phyloP scores from a whole-genome alignment of 768 basidiomycete species.

The Aureoboletus auriporus region DNA sequence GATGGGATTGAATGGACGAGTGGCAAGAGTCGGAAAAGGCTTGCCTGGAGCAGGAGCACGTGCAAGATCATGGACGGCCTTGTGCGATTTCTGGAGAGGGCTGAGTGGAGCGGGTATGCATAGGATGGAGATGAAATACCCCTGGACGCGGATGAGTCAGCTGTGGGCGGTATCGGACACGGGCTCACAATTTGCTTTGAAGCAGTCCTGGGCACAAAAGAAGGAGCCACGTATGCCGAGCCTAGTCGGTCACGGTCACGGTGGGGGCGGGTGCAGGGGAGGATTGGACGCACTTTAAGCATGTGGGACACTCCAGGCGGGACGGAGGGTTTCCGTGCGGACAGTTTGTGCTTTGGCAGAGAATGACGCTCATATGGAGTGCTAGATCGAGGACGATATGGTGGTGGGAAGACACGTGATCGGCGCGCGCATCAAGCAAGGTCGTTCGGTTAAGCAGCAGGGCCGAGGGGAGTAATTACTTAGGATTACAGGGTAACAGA shows the following conservation, averaged over 20 bases:
- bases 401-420: conserved; percentile 16
- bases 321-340: conserved; percentile 83
- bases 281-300: conserved; percentile 66
- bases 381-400: background rate
- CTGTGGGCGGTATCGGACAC: background rate
- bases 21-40: background rate
- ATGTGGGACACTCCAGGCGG: conserved; percentile 88
- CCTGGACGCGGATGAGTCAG: conserved; percentile 14
- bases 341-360: conserved; percentile 69
- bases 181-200: conserved; percentile 87
- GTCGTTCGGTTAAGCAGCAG: conserved; percentile 4
- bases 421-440: conserved; percentile 25
- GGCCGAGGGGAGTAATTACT: conserved; percentile 14
- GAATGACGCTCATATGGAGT: conserved; percentile 36
- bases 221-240: conserved; percentile 80
- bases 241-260: conserved; percentile 49
- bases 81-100: conserved; percentile 69
- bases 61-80: conserved; percentile 66
- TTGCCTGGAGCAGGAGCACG: conserved; percentile 23
- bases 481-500: conserved; percentile 9
- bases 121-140: conserved; percentile 13
- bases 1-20: background rate
- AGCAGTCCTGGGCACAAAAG: conserved; percentile 95
- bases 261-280: background rate
- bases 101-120: background rate